phyloP scores from a whole-genome alignment of 371 early-diverging fungal genomes.

The Capillidium rhysosporum region DNA sequence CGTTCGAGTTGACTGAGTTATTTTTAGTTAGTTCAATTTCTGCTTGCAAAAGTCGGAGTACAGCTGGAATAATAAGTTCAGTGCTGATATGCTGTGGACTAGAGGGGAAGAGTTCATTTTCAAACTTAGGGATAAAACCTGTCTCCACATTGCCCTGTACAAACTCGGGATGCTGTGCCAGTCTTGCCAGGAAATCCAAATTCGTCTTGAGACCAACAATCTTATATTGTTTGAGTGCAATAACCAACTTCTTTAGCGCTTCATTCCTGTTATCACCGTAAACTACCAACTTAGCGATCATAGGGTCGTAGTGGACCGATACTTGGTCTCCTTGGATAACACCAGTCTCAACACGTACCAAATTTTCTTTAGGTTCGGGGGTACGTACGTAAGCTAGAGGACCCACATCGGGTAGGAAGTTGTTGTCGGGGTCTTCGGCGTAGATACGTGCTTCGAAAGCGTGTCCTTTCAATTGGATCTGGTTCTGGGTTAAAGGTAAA shows the following conservation, averaged over 20 bases:
- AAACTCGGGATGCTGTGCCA: conserved; percentile 65
- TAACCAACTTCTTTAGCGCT: conserved; percentile 59
- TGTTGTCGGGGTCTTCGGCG: conserved; percentile 84
- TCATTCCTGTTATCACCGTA: conserved; percentile 64
- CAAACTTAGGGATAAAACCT: conserved; percentile 69
- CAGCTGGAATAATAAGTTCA: conserved; percentile 46
- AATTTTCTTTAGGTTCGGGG: conserved; percentile 26
- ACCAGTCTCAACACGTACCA: conserved; percentile 77
- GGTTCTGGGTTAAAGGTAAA: conserved; percentile 48
- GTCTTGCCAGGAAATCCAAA: conserved; percentile 66
- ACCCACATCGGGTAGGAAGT: conserved; percentile 90
- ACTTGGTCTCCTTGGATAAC: conserved; percentile 81
- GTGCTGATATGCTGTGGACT: conserved; percentile 16
- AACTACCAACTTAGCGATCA: conserved; percentile 93
- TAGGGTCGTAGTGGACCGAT: conserved; percentile 88
- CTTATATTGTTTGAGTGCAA: conserved; percentile 57
- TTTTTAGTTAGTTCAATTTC: conserved; percentile 19
- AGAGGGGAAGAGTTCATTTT: conserved; percentile 39
- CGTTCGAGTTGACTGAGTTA: not conserved
- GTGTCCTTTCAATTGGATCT: conserved; percentile 59
- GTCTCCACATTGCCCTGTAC: conserved; percentile 81
- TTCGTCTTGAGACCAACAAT: conserved; percentile 83
- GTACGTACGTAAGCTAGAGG: conserved; percentile 52
- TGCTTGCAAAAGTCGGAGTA: conserved; percentile 33
- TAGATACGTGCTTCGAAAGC: conserved; percentile 96